A percentile compares a stretch with the other conserved stretches of the same genome.
Evolutionary conservation across 2,329 filamentous ascomycete species (phyloP).

Genomic region (Akanthomyces lecanii): DNA sequence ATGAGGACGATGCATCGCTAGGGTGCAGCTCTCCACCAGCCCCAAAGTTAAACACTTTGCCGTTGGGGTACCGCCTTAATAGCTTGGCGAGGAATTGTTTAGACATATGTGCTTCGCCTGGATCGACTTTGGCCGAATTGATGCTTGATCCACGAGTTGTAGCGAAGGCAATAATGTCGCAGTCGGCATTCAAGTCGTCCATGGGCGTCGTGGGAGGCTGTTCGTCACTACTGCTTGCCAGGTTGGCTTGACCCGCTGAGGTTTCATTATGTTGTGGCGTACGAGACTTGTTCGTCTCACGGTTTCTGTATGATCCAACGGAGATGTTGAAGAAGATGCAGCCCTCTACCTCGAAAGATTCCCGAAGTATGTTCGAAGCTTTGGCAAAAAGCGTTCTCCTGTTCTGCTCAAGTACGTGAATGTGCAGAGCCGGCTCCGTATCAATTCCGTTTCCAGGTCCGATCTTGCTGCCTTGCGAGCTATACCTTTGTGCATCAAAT

Average conservation of each 20-base stretch:
- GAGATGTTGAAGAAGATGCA: constrained; percentile 33
- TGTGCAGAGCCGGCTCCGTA: too few relatives aligned
- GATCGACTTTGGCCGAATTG: constrained; percentile 16
- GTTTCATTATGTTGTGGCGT: too few relatives aligned
- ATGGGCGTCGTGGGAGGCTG: background rate
- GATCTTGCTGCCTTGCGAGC: too few relatives aligned
- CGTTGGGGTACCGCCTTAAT: constrained; percentile 41
- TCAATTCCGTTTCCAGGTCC: background rate
- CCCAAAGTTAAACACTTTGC: constrained; percentile 43
- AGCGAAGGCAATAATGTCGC: constrained; percentile 37
- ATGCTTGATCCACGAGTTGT: constrained; percentile 28
- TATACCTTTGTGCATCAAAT: too few relatives aligned
- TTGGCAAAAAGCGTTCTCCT: constrained; percentile 33
- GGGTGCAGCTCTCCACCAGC: constrained; percentile 33
- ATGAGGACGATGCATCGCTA: constrained; percentile 24
- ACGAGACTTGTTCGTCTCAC: constrained; percentile 19
- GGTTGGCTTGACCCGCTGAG: constrained; percentile 20
- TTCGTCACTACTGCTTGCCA: constrained; percentile 24
- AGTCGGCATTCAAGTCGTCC: constrained; percentile 19
- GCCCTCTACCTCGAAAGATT: constrained; percentile 39
- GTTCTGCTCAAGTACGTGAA: too few relatives aligned
- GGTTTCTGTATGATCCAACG: constrained; percentile 19
- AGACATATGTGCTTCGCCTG: background rate
- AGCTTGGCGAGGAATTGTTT: constrained; percentile 25
- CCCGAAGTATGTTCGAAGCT: constrained; percentile 40